These are phyloP conservation scores for Fusarium poae DNA, from an alignment of 2,329 filamentous ascomycete genomes.

Conservation along the genomic window DNA sequence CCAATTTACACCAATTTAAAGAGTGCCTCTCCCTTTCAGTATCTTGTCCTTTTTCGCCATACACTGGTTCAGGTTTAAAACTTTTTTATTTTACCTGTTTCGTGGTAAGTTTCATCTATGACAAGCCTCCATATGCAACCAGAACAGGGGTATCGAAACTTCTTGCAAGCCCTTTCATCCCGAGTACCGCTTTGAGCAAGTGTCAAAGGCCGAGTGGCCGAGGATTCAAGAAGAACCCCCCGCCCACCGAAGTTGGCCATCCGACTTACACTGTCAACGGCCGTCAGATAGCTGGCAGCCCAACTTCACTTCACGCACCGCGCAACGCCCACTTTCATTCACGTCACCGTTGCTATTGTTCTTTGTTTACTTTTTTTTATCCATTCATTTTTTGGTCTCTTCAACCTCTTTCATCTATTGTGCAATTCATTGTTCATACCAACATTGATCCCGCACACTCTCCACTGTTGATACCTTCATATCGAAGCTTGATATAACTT, in stretches of 20 bases:
- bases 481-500: conserved; percentile 9
- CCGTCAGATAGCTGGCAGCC: conserved; percentile 13
- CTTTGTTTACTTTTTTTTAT: conserved; percentile 22
- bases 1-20: conserved; percentile 10
- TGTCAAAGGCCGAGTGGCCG: conserved; percentile 27
- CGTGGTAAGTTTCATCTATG: conserved; percentile 31
- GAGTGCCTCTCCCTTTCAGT: conserved; percentile 20
- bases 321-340: conserved; percentile 17
- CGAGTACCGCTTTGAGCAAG: conserved; percentile 21
- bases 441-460: conserved; percentile 3
- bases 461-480: conserved; percentile 21
- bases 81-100: conserved; percentile 16
- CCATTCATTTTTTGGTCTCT: conserved; percentile 14
- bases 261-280: conserved; percentile 27
- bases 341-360: conserved; percentile 9
- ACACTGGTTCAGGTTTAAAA: conserved; percentile 2
- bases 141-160: conserved; percentile 12
- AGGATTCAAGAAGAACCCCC: conserved; percentile 1
- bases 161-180: not conserved
- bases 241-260: not conserved
- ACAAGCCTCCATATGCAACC: conserved; percentile 24
- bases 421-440: conserved; percentile 18
- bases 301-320: conserved; percentile 13
- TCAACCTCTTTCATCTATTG: conserved; percentile 9
- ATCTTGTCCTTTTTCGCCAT: not conserved